phyloP scores from a whole-genome alignment of 2,329 filamentous ascomycete species.

The Cercospora nicotianae region DNA sequence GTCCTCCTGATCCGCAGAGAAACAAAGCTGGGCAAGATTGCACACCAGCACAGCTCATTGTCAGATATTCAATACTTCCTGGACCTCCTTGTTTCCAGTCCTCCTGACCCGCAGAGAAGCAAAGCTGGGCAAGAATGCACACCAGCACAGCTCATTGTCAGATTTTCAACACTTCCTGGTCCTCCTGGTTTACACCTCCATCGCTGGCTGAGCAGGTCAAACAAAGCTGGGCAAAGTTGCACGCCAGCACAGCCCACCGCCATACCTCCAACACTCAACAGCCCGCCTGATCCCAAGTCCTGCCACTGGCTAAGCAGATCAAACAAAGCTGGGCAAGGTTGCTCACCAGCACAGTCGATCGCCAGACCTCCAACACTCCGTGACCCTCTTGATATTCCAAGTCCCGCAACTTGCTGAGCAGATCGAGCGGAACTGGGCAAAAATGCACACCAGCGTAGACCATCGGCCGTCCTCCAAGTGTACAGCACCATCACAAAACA shows the following conservation, averaged over 20 bases:
- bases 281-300: not conserved
- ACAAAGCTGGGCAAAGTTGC: not conserved
- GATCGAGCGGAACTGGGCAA: not conserved
- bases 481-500: not conserved
- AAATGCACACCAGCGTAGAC: not conserved
- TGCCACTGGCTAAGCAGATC: not conserved
- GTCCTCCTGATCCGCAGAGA: not conserved
- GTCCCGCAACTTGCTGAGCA: not conserved
- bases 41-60: not conserved
- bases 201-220: not conserved
- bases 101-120: not conserved
- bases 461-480: not conserved
- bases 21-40: not conserved
- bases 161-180: not conserved
- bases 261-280: not conserved
- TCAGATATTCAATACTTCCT: not conserved
- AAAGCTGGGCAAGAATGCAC: not conserved
- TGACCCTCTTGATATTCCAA: not conserved
- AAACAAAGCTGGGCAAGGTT: not conserved
- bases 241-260: not conserved
- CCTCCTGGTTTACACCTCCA: not conserved
- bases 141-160: not conserved
- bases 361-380: not conserved
- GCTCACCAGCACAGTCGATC: not conserved
- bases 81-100: not conserved